A percentile compares a stretch with the other conserved stretches of the same genome.
Conservation (phyloP, 768 basidiomycete species). For the Russula earlei region DNA sequence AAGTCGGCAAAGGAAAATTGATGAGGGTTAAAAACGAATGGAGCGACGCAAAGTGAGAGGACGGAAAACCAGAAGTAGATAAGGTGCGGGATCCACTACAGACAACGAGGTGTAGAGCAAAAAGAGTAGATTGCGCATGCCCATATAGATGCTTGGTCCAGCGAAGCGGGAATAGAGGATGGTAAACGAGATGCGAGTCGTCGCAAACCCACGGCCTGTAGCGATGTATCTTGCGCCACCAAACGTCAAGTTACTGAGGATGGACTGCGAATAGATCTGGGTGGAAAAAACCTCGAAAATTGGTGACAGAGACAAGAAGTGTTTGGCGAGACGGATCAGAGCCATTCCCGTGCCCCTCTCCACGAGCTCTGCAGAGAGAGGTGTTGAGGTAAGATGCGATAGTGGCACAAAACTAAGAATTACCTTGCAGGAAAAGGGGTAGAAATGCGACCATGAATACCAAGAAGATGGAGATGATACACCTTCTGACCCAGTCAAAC, state of each 20-base stretch:
- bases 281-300: conserved; percentile 99
- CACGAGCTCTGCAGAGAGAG: conserved; percentile 58
- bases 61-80: conserved; percentile 99
- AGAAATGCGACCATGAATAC: conserved; percentile 98
- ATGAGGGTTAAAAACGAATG: conserved; percentile 99
- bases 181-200: conserved; percentile 89
- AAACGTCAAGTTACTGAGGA: conserved; percentile 92
- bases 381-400: conserved; percentile 2
- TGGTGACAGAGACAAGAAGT: conserved; percentile 94
- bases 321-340: conserved; percentile 86
- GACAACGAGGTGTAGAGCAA: conserved; percentile 87
- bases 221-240: conserved; percentile 99
- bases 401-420: conserved; percentile 19
- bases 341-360: conserved; percentile 96
- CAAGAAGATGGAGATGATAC: conserved; percentile 95
- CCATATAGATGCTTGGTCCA: conserved; percentile 98
- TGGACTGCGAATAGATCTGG: conserved; percentile 95
- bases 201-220: conserved; percentile 98
- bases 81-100: conserved; percentile 87
- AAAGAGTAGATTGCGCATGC: conserved; percentile 86
- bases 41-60: conserved; percentile 87
- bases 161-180: conserved; percentile 98
- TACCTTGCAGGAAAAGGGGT: conserved; percentile 92
- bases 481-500: conserved; percentile 96
- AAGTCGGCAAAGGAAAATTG: conserved; percentile 97